These are phyloP conservation scores for Penicillium antarcticum DNA, from an alignment of 495 filamentous ascomycete genomes.

Conservation along the genomic window DNA sequence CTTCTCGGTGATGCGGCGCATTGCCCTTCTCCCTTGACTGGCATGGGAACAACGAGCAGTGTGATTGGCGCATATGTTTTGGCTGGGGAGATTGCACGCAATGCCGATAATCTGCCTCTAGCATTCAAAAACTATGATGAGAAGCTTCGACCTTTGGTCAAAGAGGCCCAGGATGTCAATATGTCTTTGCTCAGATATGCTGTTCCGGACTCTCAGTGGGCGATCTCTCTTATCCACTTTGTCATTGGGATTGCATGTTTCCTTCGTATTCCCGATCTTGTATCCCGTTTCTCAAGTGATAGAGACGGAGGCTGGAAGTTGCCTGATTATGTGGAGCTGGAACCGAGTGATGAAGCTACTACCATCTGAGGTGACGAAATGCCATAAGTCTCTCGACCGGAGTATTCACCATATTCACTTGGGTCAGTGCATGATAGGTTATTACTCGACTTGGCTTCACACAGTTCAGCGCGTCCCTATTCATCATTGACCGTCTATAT, in stretches of 20 bases:
- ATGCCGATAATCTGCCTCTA: slow-evolving; percentile 13
- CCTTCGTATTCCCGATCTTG: slow-evolving; percentile 19
- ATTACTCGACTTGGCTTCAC: no score
- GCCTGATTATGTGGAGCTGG: slow-evolving; percentile 23
- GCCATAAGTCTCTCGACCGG: no score
- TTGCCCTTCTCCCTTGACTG: slow-evolving; percentile 45
- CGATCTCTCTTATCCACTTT: slow-evolving; percentile 22
- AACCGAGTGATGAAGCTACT: no score
- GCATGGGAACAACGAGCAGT: slow-evolving; percentile 45
- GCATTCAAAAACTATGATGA: slow-evolving; percentile 27
- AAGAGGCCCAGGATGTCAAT: slow-evolving; percentile 27
- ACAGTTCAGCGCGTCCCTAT: no score
- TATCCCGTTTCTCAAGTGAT: slow-evolving; percentile 14
- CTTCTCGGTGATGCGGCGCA: slow-evolving; percentile 56
- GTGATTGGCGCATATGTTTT: slow-evolving; percentile 52
- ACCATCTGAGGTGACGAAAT: no score
- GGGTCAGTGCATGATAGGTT: no score
- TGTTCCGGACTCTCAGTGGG: slow-evolving; percentile 21
- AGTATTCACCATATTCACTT: no score
- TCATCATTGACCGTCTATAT: no score
- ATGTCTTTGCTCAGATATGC: slow-evolving; percentile 6
- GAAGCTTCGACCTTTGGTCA: slow-evolving; percentile 26
- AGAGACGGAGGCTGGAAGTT: slow-evolving; percentile 23
- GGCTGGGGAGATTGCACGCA: slow-evolving; percentile 46
- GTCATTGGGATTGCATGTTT: slow-evolving; percentile 15